Evolutionary conservation across 352 stramenopile genomes (phyloP), one percentile per base, ranked within the genome.

Genomic region (Globisporangium spiculum): DNA sequence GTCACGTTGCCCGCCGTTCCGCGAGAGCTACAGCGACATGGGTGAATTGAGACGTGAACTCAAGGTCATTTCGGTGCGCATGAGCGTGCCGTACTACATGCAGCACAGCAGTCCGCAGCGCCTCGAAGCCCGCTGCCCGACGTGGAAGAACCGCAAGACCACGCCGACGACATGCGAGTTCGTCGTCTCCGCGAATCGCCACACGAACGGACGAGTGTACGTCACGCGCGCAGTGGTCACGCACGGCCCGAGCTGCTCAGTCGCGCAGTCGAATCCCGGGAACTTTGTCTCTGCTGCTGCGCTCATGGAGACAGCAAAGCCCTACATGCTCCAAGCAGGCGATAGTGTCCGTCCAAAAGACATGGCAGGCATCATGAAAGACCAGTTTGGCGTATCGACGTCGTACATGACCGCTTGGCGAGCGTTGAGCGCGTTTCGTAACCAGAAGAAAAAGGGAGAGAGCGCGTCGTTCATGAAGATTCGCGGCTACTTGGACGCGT

Each of bases 371-470:
- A 88, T 93, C 61, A 92, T 93, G 82, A 93, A 90, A 72, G 82
- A 92, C 60, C 86, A 92, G 53, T 93, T 92, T 60, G 86, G 86
- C 20, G 82, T 93, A 14, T 81, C 84, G 50, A 79, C 83, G 58
- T 90, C 80, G 16, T 93, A 93, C 59, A 92, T 93, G 86, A 91
- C 86, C 18, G 83, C 86, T 8, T 93, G 86, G 86, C 76, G 86
- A 46, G 86, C 86, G 12, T 70, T 93, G 20, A 89, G 76, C 65
- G 80, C 82, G 6, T 91, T 92, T 54, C 76, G 83, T 24, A 83
- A 92, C 65, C 79, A 92, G 57, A 76, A 83, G 34, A 90, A 90
- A 61, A 62, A 81, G 7, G 83, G 91, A 48, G 86, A 93, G 32
- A 82, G 75, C 26, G 64, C 74, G 53, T 92, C 82, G n/a, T 93